These are phyloP conservation scores for Cladosporium sp. DNA, from an alignment of 2,329 filamentous ascomycete genomes.

Conservation along the genomic window DNA sequence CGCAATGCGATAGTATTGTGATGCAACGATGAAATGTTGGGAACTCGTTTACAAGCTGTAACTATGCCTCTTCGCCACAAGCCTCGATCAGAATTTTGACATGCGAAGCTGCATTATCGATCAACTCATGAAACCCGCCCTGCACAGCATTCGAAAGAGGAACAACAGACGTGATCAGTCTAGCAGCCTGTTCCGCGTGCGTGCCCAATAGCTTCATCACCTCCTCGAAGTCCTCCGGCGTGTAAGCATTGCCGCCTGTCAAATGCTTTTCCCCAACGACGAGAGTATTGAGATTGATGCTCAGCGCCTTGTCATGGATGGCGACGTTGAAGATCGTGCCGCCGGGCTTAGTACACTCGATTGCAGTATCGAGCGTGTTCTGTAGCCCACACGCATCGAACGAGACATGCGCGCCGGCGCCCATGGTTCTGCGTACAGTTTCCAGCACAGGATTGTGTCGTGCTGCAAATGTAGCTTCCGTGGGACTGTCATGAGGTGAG, in stretches of 20 bases:
- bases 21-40: not conserved
- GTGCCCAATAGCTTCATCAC: slow-evolving; percentile 19
- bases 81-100: slow-evolving; percentile 24
- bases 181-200: slow-evolving; percentile 16
- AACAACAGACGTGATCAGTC: slow-evolving; percentile 23
- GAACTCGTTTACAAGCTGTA: not conserved
- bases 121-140: slow-evolving; percentile 22
- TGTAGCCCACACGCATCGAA: slow-evolving; percentile 24
- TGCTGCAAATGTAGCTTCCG: not conserved
- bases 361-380: slow-evolving; percentile 13
- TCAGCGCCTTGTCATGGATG: slow-evolving; percentile 24
- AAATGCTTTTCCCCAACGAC: slow-evolving; percentile 22
- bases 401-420: slow-evolving; percentile 20
- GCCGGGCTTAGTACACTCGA: slow-evolving; percentile 20
- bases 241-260: slow-evolving; percentile 22
- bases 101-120: slow-evolving; percentile 23
- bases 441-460: not conserved
- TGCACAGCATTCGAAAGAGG: slow-evolving; percentile 21
- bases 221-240: slow-evolving; percentile 22
- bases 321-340: slow-evolving; percentile 26
- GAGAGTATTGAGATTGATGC: slow-evolving; percentile 22
- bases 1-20: not conserved
- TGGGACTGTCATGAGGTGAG: slow-evolving; percentile 5
- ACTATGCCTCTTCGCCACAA: not conserved
- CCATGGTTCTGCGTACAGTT: slow-evolving; percentile 17